Evolutionary conservation across 306 rosid species (phyloP), one percentile per base, ranked within the genome.

Genomic region (Dicorynia guianensis): DNA sequence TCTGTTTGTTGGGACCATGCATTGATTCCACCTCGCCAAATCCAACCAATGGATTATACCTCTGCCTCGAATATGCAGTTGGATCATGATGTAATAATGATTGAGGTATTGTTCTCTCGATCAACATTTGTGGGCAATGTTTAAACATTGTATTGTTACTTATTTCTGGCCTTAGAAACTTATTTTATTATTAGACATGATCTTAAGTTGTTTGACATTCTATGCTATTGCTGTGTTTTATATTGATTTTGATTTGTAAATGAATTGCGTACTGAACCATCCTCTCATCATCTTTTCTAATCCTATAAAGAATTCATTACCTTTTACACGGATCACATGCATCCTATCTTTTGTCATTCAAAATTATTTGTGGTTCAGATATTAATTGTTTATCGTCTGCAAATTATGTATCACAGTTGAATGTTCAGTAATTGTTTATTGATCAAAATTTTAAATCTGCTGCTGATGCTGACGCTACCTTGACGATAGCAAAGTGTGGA

Each of bases 1-100:
- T 89, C 84, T 66, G 95, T 87, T 56, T 80, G 85, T 59, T 93
- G 98, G 98, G 98, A 93, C 70, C 57, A 34, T 6, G 93, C 89
- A 38, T 77, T 91, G 67, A 80, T 89, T 80, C 93, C 96, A 57
- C 62, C 59, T 3, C 13, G 0, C 3, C 82, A 36, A 53, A 52
- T 56, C 11, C 33, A 55, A 4, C 98, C 97, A 30, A 93, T 89
- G 97, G 95, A 91, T 63, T 91, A 93, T 63, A 77, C 84, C 67
- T 71, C 98, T 11, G 84, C 87, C 11, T 68, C 76, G 71, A 52
- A 19, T 34, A 7, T 3, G 5, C 39, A 40, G 34, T 25, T 87
- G 79, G 92, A 89, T 77, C 87, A 80, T 64, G 86, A 85, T 52
- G 92, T 93, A 59, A 85, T 93, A 59, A 85, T 67, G 64, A 85